Conservation (phyloP, 2,329 filamentous ascomycete genomes). For the Fusarium tjaetaba region DNA sequence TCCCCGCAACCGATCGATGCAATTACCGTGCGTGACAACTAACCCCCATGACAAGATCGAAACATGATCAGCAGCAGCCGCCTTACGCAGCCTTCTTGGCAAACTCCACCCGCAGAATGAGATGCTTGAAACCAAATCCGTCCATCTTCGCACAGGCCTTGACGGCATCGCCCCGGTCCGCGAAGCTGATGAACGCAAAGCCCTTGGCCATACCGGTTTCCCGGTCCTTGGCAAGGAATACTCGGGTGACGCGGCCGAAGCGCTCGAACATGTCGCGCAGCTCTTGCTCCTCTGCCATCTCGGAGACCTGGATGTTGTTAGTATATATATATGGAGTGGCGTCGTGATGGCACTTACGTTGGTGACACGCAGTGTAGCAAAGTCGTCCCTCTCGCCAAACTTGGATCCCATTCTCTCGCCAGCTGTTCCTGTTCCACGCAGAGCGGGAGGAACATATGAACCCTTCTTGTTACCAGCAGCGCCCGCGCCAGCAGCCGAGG, state of each 20-base stretch:
- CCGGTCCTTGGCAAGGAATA: conserved; percentile 97
- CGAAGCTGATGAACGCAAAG: conserved; percentile 98
- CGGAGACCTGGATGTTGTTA: conserved; percentile 75
- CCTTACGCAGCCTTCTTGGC: conserved; percentile 73
- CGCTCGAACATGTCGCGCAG: conserved; percentile 98
- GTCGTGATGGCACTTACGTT: conserved; percentile 74
- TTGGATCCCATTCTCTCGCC: conserved; percentile 91
- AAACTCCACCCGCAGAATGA: conserved; percentile 88
- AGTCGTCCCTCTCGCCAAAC: conserved; percentile 91
- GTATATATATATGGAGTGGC: conserved; percentile 12
- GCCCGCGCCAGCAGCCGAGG: conserved; percentile 54
- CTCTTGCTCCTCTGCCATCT: conserved; percentile 96
- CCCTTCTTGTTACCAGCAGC: conserved; percentile 66
- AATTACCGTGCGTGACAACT: conserved; percentile 43
- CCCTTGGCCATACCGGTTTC: conserved; percentile 97
- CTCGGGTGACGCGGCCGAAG: conserved; percentile 94
- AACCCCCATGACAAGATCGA: conserved; percentile 45
- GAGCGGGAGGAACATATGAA: conserved; percentile 93
- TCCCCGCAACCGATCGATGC: conserved; percentile 41
- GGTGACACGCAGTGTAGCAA: conserved; percentile 95
- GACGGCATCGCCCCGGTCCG: conserved; percentile 87
- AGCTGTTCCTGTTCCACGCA: conserved; percentile 75
- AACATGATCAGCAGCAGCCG: conserved; percentile 36
- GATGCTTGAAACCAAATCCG: conserved; percentile 88
- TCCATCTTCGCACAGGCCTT: conserved; percentile 98